A percentile compares a stretch with the other conserved stretches of the same genome.
Evolutionary conservation across 192 early-diverging fungal species (phyloP).

Genomic region (Umbelopsis sp.): DNA sequence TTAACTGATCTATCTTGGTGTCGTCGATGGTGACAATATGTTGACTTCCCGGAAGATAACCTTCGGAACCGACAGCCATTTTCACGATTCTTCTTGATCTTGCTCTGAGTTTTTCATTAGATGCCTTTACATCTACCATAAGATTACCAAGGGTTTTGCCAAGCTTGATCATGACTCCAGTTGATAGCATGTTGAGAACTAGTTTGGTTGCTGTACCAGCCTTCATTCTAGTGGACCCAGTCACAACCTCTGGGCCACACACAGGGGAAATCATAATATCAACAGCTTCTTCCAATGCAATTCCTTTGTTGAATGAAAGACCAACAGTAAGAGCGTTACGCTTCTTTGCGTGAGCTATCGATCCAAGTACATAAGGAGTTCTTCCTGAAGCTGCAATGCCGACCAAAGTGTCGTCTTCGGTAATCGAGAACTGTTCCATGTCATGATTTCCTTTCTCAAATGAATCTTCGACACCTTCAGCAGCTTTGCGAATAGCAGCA

Average conservation of each 20-base stretch:
- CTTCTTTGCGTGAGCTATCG: conserved; percentile 17
- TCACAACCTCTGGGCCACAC: conserved; percentile 23
- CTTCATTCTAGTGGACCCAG: conserved; percentile 26
- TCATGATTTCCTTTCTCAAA: conserved; percentile 5
- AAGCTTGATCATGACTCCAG: conserved; percentile 17
- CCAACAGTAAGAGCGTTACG: conserved; percentile 8
- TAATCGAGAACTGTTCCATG: conserved; percentile 13
- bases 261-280: conserved; percentile 22
- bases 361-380: conserved; percentile 25
- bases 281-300: neutral
- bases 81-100: conserved; percentile 14
- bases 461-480: conserved; percentile 26
- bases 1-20: neutral
- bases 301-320: conserved; percentile 16
- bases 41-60: neutral
- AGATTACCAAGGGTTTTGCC: conserved; percentile 25
- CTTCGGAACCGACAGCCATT: conserved; percentile 3
- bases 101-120: conserved; percentile 18
- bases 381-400: conserved; percentile 25
- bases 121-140: conserved; percentile 21
- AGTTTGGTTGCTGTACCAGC: conserved; percentile 27
- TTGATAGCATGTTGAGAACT: conserved; percentile 24
- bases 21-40: neutral
- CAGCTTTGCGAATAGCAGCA: conserved; percentile 24
- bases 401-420: conserved; percentile 22